A percentile compares a stretch with the other conserved stretches of the same genome.
Conservation (phyloP, 345 rosid species). For the Gossypium raimondii region DNA sequence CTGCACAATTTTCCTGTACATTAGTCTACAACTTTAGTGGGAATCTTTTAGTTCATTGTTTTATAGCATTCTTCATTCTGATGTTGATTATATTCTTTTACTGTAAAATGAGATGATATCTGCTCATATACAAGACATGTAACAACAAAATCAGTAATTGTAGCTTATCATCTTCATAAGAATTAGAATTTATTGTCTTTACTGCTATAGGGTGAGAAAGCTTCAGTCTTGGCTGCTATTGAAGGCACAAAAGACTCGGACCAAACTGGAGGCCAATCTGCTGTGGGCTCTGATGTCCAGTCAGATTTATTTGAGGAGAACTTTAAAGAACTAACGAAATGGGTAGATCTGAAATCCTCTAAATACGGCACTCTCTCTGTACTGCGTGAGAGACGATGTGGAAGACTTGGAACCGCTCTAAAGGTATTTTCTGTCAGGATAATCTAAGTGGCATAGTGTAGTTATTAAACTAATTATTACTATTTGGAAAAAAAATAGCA, state of each 20-base stretch:
- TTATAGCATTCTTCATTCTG: background rate
- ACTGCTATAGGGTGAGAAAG: slow-evolving; percentile 43
- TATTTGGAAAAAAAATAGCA: no score
- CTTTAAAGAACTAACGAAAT: slow-evolving; percentile 69
- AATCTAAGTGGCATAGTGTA: background rate
- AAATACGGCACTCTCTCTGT: slow-evolving; percentile 74
- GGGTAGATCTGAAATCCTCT: slow-evolving; percentile 81
- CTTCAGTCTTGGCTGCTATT: slow-evolving; percentile 23
- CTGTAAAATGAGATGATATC: background rate
- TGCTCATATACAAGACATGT: background rate
- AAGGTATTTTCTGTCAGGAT: slow-evolving; percentile 46
- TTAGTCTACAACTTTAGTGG: background rate
- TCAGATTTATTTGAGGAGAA: slow-evolving; percentile 70
- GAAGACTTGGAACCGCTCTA: slow-evolving; percentile 78
- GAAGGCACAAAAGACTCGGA: slow-evolving; percentile 41
- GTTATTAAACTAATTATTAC: no score
- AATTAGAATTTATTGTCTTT: background rate
- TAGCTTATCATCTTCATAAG: slow-evolving; percentile 3
- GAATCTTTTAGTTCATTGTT: background rate
- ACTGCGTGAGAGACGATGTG: slow-evolving; percentile 62
- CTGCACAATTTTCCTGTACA: background rate
- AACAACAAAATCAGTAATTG: background rate
- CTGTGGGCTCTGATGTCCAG: slow-evolving; percentile 32
- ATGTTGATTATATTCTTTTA: slow-evolving; percentile 1
- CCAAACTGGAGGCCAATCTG: slow-evolving; percentile 24